Conservation (phyloP, 1,139 yeast species). For the Taiozyma onychis region DNA sequence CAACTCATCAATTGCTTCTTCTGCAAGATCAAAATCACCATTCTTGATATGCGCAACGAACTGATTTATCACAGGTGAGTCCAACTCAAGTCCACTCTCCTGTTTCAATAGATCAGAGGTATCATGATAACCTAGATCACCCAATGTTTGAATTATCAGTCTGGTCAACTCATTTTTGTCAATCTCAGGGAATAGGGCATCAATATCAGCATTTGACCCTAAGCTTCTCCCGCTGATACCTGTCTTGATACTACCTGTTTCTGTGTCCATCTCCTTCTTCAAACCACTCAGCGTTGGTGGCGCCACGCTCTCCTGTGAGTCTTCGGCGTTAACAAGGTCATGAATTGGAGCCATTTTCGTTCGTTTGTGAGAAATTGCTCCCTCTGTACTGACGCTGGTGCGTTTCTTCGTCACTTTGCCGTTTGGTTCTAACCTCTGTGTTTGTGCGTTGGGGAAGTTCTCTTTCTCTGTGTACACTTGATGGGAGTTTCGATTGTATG, state of each 20-base stretch:
- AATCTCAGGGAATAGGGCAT: slow-evolving; percentile 18
- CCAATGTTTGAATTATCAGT: slow-evolving; percentile 42
- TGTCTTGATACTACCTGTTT: neutral
- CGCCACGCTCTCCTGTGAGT: neutral
- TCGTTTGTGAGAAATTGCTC: neutral
- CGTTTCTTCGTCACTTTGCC: neutral
- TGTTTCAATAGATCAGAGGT: slow-evolving; percentile 35
- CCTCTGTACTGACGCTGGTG: neutral
- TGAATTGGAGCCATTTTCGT: slow-evolving; percentile 7
- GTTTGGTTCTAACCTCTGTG: neutral
- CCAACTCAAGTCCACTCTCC: slow-evolving; percentile 34
- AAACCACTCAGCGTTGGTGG: neutral
- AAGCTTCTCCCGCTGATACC: neutral
- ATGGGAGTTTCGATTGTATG: neutral
- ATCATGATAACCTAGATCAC: slow-evolving; percentile 41
- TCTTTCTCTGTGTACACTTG: neutral
- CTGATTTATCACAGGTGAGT: slow-evolving; percentile 37
- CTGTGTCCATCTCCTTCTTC: neutral
- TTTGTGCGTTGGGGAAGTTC: neutral
- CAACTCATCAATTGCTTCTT: slow-evolving; percentile 27
- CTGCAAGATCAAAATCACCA: slow-evolving; percentile 41
- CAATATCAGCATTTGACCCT: neutral
- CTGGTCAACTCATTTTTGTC: slow-evolving; percentile 40
- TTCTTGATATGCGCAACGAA: slow-evolving; percentile 34
- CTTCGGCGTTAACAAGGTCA: slow-evolving; percentile 1